These are phyloP conservation scores for grape (Vitis vinifera) DNA, from an alignment of 164 flowering plant species.

Conservation along the genomic window ASM3070453v1 NC_081814.1:23878001-23878500, in stretches of 20 bases:
- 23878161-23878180: slow-evolving; percentile 78
- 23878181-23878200: slow-evolving; percentile 94
- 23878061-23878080: too few relatives aligned
- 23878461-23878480: too few relatives aligned
- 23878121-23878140: neutral
- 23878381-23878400: too few relatives aligned
- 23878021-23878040: neutral
- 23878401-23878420: too few relatives aligned
- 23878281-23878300: slow-evolving; percentile 82
- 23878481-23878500: too few relatives aligned
- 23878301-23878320: slow-evolving; percentile 1
- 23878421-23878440: too few relatives aligned
- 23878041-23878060: neutral
- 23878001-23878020: too few relatives aligned
- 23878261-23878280: slow-evolving; percentile 88
- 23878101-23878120: neutral
- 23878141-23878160: slow-evolving; percentile 37
- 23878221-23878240: slow-evolving; percentile 84
- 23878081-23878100: too few relatives aligned
- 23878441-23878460: too few relatives aligned
- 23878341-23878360: too few relatives aligned
- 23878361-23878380: too few relatives aligned
- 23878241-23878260: slow-evolving; percentile 74
- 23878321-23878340: too few relatives aligned
- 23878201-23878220: slow-evolving; percentile 69